Evolutionary conservation across 768 basidiomycete genomes (phyloP).

Genomic region (Tremella mesenterica): DNA sequence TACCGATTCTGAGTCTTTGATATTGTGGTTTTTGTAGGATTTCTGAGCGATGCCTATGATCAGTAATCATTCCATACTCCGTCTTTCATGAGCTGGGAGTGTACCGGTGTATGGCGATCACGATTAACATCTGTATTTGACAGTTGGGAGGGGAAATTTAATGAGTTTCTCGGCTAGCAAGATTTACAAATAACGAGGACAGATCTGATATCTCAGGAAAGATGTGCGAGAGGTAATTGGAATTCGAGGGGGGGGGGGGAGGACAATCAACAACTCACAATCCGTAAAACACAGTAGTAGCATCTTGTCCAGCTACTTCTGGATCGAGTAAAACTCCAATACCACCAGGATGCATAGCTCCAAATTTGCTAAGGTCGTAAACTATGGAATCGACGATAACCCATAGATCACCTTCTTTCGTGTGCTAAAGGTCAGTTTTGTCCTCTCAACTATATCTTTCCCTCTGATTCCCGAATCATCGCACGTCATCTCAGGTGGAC

Average conservation of each 20-base stretch:
- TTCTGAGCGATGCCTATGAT: conserved; percentile 60
- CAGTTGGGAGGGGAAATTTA: no score
- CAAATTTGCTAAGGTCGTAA: conserved; percentile 72
- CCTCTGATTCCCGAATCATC: no score
- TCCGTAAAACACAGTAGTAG: conserved; percentile 77
- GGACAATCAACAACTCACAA: conserved; percentile 46
- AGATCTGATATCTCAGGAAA: not conserved
- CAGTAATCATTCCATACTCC: not conserved
- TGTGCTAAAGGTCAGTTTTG: conserved; percentile 51
- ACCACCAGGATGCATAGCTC: conserved; percentile 71
- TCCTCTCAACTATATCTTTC: not conserved
- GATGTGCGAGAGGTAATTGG: not conserved
- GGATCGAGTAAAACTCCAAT: conserved; percentile 63
- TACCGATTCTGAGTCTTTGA: conserved; percentile 61
- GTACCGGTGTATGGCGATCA: no score
- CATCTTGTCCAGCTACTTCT: conserved; percentile 75
- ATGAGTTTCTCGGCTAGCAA: no score
- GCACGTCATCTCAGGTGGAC: no score
- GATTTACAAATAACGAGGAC: not conserved
- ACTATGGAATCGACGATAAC: conserved; percentile 75
- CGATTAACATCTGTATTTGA: no score
- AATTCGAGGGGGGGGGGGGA: not conserved
- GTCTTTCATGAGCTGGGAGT: no score
- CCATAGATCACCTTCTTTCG: conserved; percentile 75
- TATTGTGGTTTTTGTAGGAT: conserved; percentile 64